Percentiles rank a stretch among this genome's conserved stretches.
Evolutionary conservation across 148 eudicot species (phyloP).

Genomic region (Rhododendron mucronatum): DNA sequence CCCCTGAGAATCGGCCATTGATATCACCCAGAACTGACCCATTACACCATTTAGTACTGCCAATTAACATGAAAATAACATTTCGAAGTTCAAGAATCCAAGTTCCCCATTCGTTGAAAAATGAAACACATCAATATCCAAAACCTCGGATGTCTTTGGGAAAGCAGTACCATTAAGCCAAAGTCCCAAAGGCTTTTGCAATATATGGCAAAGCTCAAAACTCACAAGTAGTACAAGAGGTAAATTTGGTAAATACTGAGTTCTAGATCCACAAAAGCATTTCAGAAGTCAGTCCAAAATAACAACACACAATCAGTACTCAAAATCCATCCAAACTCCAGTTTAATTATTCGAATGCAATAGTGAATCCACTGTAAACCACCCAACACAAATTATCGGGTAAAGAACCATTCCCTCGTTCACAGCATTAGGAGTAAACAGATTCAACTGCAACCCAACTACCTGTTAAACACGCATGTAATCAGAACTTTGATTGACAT

Average conservation of each 20-base stretch:
- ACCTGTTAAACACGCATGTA: background rate
- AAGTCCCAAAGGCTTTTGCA: background rate
- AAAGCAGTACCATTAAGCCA: background rate
- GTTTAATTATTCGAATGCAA: background rate
- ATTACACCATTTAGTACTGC: background rate
- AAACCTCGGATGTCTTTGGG: background rate
- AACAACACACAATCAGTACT: background rate
- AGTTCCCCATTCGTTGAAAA: background rate
- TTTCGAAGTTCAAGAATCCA: background rate
- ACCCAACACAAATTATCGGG: background rate
- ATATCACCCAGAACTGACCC: background rate
- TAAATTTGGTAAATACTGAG: background rate
- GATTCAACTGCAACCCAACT: background rate
- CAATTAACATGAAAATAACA: background rate
- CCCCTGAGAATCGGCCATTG: background rate
- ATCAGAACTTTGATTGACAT: background rate
- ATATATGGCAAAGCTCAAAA: background rate
- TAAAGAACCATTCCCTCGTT: background rate
- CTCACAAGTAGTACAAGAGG: background rate
- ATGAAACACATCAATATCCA: background rate
- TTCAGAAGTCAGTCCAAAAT: background rate
- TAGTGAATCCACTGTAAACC: background rate
- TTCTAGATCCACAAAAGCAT: background rate
- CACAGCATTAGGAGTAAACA: background rate
- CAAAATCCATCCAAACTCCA: conserved; percentile 6